Evolutionary conservation across 2,329 filamentous ascomycete genomes (phyloP).

Genomic region (Colletotrichum liaoningense): DNA sequence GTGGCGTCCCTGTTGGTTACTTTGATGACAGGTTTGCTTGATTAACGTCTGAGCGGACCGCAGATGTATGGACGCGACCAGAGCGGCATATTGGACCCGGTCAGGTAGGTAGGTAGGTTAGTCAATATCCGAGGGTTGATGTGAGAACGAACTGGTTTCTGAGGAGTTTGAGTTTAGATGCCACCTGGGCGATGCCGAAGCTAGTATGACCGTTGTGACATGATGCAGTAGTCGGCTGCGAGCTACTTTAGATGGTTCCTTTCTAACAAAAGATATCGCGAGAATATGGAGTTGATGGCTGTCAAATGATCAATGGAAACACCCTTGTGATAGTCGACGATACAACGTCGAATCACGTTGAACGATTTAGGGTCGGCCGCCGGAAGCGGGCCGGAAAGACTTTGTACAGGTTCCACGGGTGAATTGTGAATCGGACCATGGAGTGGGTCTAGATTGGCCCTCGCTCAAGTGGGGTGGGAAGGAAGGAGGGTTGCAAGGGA

Average conservation of each 20-base stretch:
- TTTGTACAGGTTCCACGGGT: not conserved
- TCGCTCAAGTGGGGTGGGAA: constrained; percentile 1
- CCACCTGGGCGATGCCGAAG: not conserved
- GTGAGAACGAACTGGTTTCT: not conserved
- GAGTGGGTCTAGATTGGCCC: constrained; percentile 12
- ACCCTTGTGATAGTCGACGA: not conserved
- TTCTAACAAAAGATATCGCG: not conserved
- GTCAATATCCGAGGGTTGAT: not conserved
- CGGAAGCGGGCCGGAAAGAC: constrained; percentile 20
- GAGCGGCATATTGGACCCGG: not conserved
- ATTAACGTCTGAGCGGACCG: not conserved
- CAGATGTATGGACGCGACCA: not conserved
- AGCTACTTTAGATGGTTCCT: too few species aligned
- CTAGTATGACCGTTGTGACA: not conserved
- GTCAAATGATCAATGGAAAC: not conserved
- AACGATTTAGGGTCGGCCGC: constrained; percentile 7
- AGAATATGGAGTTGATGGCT: not conserved
- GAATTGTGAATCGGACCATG: constrained; percentile 26
- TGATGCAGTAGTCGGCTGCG: not conserved
- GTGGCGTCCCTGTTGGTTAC: constrained; percentile 11
- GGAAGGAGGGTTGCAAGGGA: constrained; percentile 12
- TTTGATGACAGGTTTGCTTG: constrained; percentile 18
- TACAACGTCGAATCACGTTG: not conserved
- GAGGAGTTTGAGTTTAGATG: not conserved
- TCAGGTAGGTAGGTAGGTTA: not conserved